Evolutionary conservation across 1,284 basidiomycete species (phyloP).

Genomic region (Porphyrellus sp.): DNA sequence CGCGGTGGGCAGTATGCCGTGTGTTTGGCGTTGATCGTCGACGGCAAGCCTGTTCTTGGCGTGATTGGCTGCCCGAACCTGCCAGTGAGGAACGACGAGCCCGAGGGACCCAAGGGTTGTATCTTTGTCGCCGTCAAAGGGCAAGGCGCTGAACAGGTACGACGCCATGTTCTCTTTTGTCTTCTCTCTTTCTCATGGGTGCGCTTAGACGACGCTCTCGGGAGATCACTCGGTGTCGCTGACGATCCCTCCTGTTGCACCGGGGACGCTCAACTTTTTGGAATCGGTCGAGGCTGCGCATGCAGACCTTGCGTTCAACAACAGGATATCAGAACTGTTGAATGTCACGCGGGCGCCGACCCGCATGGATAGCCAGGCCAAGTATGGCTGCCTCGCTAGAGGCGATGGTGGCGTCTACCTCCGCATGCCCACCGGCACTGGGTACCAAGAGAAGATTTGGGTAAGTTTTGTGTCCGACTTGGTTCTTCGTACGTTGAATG

Average conservation of each 20-base stretch:
- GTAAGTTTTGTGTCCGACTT: slow-evolving; percentile 35
- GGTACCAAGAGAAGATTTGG: slow-evolving; percentile 91
- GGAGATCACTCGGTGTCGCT: slow-evolving; percentile 46
- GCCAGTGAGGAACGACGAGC: slow-evolving; percentile 51
- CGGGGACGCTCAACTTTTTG: slow-evolving; percentile 66
- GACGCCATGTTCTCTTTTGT: background rate
- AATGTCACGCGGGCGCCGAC: slow-evolving; percentile 65
- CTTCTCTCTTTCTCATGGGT: background rate
- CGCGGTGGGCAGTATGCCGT: slow-evolving; percentile 97
- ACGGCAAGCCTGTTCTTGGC: slow-evolving; percentile 82
- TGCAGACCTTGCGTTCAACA: slow-evolving; percentile 85
- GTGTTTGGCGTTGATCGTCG: slow-evolving; percentile 87
- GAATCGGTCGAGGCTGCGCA: slow-evolving; percentile 95
- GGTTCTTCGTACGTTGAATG: background rate
- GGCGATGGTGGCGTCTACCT: slow-evolving; percentile 91
- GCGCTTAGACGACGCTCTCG: slow-evolving; percentile 41
- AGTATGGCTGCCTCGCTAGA: slow-evolving; percentile 86
- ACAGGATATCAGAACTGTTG: slow-evolving; percentile 68
- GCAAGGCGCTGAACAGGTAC: slow-evolving; percentile 76
- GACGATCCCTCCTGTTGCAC: slow-evolving; percentile 44
- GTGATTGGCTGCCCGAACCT: slow-evolving; percentile 97
- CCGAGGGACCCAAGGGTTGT: slow-evolving; percentile 67
- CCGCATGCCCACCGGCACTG: slow-evolving; percentile 82
- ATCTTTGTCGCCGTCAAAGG: slow-evolving; percentile 84
- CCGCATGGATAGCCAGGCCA: slow-evolving; percentile 98